A percentile compares a stretch with the other conserved stretches of the same genome.
Conservation (phyloP, 2,329 filamentous ascomycete genomes). For the Purpureocillium takamizusanense region DNA sequence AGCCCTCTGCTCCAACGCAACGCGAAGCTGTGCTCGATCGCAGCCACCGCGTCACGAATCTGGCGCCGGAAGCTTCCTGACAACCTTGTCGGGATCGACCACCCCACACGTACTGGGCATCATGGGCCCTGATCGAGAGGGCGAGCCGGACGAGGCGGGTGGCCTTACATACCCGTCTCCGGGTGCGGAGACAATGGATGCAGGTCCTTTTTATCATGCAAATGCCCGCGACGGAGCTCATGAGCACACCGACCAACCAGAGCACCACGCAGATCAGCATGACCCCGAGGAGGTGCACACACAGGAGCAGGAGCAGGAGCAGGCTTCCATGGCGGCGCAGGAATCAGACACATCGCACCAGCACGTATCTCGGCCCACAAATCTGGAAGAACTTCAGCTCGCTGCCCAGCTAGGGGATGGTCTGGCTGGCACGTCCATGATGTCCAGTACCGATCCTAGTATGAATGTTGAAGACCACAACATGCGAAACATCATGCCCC, state of each 20-base stretch:
- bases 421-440: slow-evolving; percentile 37
- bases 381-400: slow-evolving; percentile 47
- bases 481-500: slow-evolving; percentile 34
- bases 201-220: slow-evolving; percentile 34
- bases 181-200: slow-evolving; percentile 32
- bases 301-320: slow-evolving; percentile 7
- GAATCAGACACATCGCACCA: slow-evolving; percentile 30
- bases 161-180: slow-evolving; percentile 38
- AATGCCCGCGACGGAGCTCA: slow-evolving; percentile 21
- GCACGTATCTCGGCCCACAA: slow-evolving; percentile 32
- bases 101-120: background rate
- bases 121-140: slow-evolving; percentile 26
- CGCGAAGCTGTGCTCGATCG: too few species aligned
- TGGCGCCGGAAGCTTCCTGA: too few species aligned
- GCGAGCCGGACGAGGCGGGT: slow-evolving; percentile 23
- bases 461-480: slow-evolving; percentile 33
- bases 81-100: too few species aligned
- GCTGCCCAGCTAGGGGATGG: slow-evolving; percentile 49
- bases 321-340: slow-evolving; percentile 16
- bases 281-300: slow-evolving; percentile 3
- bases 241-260: slow-evolving; percentile 18
- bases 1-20: too few species aligned
- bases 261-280: slow-evolving; percentile 3
- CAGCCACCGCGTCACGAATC: too few species aligned
- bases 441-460: slow-evolving; percentile 36